These are phyloP conservation scores for Graphilbum sp. DNA, from an alignment of 2,329 filamentous ascomycete species.

Conservation along the genomic window DNA sequence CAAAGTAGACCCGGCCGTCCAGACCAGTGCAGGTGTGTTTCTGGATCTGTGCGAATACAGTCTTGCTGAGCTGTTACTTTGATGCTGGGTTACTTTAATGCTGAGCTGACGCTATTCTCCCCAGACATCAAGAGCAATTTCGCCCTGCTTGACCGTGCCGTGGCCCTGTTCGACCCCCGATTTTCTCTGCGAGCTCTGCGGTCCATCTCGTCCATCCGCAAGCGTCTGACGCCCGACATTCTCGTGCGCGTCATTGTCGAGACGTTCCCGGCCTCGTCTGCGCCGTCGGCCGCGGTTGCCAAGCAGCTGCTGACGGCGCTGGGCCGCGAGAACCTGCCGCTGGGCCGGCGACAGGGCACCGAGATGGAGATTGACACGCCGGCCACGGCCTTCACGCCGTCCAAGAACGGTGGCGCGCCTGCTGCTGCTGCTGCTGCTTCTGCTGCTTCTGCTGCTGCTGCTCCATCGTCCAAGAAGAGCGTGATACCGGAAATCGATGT, in stretches of 20 bases:
- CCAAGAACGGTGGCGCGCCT: conserved; percentile 19
- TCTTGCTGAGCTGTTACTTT: no score
- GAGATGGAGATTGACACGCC: conserved; percentile 62
- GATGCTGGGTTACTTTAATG: neutral
- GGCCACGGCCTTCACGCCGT: conserved; percentile 4
- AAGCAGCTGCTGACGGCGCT: conserved; percentile 56
- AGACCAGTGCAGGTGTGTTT: conserved; percentile 44
- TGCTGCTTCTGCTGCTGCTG: neutral
- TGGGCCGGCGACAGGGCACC: conserved; percentile 35
- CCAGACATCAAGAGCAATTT: conserved; percentile 94
- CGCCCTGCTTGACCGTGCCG: conserved; percentile 75
- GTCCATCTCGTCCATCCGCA: conserved; percentile 90
- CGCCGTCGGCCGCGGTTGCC: conserved; percentile 45
- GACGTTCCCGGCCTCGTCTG: conserved; percentile 47
- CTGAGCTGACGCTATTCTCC: neutral
- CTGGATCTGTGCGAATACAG: no score
- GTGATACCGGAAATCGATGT: conserved; percentile 74
- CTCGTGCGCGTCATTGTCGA: conserved; percentile 67
- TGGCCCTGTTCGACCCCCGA: conserved; percentile 82
- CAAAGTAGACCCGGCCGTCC: conserved; percentile 43
- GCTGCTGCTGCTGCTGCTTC: neutral
- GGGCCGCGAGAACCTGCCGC: conserved; percentile 46
- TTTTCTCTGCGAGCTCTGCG: conserved; percentile 89
- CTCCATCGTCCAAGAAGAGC: conserved; percentile 45
- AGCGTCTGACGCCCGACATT: conserved; percentile 70